These are phyloP conservation scores for Hypericum perforatum DNA, from an alignment of 345 rosid species.

Conservation along the genomic window DNA sequence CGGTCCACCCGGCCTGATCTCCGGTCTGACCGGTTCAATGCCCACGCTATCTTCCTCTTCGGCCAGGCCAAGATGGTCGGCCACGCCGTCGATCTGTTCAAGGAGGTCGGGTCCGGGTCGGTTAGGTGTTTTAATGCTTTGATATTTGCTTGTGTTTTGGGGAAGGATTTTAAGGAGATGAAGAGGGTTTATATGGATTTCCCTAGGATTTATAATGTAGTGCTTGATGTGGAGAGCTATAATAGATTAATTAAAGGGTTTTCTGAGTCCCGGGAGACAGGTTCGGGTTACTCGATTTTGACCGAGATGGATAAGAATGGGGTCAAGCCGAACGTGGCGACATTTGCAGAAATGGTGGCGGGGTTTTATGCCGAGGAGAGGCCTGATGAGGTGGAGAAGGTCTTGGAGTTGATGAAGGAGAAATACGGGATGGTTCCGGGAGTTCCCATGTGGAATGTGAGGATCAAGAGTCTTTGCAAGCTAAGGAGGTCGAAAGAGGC, in stretches of 20 bases:
- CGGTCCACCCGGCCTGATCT: constrained; percentile 51
- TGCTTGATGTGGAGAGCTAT: constrained; percentile 57
- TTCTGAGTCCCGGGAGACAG: constrained; percentile 50
- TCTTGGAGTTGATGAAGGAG: constrained; percentile 47
- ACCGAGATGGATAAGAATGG: constrained; percentile 70
- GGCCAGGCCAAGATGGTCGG: constrained; percentile 75
- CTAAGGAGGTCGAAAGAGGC: constrained; percentile 49
- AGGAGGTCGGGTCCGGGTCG: constrained; percentile 35
- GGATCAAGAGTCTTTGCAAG: constrained; percentile 68
- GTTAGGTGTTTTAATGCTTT: constrained; percentile 56
- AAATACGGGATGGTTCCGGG: constrained; percentile 33
- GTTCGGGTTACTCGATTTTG: constrained; percentile 50
- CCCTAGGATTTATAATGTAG: constrained; percentile 38
- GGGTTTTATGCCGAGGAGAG: constrained; percentile 74
- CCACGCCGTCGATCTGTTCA: constrained; percentile 43
- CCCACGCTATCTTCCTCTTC: constrained; percentile 57
- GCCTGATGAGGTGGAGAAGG: constrained; percentile 60
- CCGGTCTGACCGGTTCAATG: constrained; percentile 42
- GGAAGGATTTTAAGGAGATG: constrained; percentile 45
- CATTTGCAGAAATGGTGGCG: constrained; percentile 41
- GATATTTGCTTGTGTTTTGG: constrained; percentile 50
- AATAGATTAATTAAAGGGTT: constrained; percentile 59
- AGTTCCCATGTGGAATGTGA: constrained; percentile 35
- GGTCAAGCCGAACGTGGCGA: constrained; percentile 35
- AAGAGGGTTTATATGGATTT: constrained; percentile 55